phyloP scores from a whole-genome alignment of 495 filamentous ascomycete genomes.

The Xylaria sp. region DNA sequence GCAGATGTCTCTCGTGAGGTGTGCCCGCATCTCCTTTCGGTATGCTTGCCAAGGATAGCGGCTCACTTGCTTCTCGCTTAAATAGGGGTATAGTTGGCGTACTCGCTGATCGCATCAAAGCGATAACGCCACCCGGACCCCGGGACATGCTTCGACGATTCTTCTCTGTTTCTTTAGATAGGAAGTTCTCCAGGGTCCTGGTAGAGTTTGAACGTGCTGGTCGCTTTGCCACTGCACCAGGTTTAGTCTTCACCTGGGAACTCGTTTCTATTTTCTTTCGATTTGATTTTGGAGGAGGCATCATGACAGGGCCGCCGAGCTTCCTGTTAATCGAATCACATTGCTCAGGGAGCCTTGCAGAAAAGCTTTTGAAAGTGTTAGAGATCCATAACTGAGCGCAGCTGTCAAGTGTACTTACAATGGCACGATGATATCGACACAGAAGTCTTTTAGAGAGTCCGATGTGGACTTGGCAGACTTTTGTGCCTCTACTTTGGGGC shows the following conservation, averaged over 20 bases:
- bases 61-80: conserved; percentile 71
- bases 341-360: conserved; percentile 79
- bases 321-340: conserved; percentile 84
- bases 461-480: conserved; percentile 39
- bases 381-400: conserved; percentile 10
- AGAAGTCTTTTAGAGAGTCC: conserved; percentile 69
- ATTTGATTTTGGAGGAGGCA: conserved; percentile 66
- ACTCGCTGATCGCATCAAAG: conserved; percentile 74
- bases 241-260: conserved; percentile 49
- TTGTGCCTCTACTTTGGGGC: conserved; percentile 40
- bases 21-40: conserved; percentile 49
- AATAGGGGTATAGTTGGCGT: conserved; percentile 61
- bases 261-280: conserved; percentile 44
- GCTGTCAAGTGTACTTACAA: conserved; percentile 65
- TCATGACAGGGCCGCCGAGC: conserved; percentile 75
- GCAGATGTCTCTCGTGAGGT: conserved; percentile 45
- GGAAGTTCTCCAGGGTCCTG: conserved; percentile 69
- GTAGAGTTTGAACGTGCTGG: conserved; percentile 52
- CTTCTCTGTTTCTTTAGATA: conserved; percentile 68
- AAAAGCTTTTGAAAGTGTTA: conserved; percentile 64
- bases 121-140: conserved; percentile 58
- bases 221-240: conserved; percentile 65
- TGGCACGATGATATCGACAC: conserved; percentile 89
- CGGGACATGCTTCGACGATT: conserved; percentile 58
- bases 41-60: conserved; percentile 57